Base-by-base conservation (phyloP, 2,329 filamentous ascomycete genomes). In the Cercospora zeina region DNA sequence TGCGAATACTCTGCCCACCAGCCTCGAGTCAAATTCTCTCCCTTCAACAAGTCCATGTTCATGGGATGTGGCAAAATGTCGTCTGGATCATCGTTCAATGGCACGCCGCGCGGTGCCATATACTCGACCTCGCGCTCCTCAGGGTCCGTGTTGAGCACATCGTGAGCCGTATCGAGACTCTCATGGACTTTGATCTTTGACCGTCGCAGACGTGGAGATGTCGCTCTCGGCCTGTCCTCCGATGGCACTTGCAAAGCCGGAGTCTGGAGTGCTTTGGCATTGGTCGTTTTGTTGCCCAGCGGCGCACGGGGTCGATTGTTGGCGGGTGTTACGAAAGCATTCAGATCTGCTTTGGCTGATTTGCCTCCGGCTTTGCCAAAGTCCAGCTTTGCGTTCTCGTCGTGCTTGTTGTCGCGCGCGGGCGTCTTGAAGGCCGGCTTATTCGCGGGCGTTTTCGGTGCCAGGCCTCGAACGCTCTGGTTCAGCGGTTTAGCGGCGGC, bases 271-370 rank as follows among this genome's bases (percentile, higher is more conserved):
- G 81, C 84, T 80, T 96, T 97, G 58, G 90, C 91, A 76, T 99
- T 99, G 57, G 95, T 97, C 1, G 93, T 97, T 78, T 99, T 99
- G 82, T 91, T 89, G 34, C 93, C 93, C 53, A 99, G 80, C 11
- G 91, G 90, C 37, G 93, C 92, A 71, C 93, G 87, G 63, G 81
- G 87, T 62, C 87, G 86, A 69, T 65, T 82, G 96, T 92, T 89
- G 72, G 90, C 82, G 33, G 93, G 93, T 21, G 93, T 97, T 58
- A 89, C 80, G 71, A 96, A 87, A 34, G 83, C 84, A 77, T 85
- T 83, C 71, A 85, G 86, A 70, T 85, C 82, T 77, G 78, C 84
- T 71, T 85, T 86, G 54, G 77, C 76, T 58, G 79, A 73, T 64
- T 83, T 85, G 34, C 78, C 81, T 64, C 80, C 82, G 0, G 79